Base-by-base conservation (phyloP, 352 stramenopile species). In the Globisporangium splendens region DNA sequence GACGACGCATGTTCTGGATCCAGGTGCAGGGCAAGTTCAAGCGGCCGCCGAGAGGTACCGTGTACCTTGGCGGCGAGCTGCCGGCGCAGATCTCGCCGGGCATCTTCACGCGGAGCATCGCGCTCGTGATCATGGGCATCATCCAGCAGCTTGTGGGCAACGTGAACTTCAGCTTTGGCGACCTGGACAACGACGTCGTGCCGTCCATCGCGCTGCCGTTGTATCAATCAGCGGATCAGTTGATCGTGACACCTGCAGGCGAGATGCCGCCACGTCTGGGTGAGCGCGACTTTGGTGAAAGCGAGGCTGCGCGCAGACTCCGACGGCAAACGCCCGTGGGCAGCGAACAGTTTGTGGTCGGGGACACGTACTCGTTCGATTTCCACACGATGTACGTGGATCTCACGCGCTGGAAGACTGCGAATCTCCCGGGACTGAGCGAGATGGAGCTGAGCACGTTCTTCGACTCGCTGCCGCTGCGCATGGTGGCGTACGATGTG, bases 321-420 rank as follows among this genome's bases (percentile, higher is more conserved):
- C 68, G 86, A 17, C 67, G 77, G 15, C 63, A 79, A 13, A 89
- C 77, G 15, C 72, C 79, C 3, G 56, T 91, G 0, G 82, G 80
- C 1, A 59, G 35, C 0, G 77, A 91, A 49, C 49, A 47, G 1
- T 91, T 79, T 48, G 50, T 69, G 8, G 72, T 92, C 8, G 82
- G 75, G n/a, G 54, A 68, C 7, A 95, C 80, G 33, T 95, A 95
- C 61, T 91, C 86, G 53, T 95, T 95, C 68, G 78, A 95, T 41
- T 95, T 95, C 59, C 83, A 95, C 68, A 95, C 83, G 1, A 93
- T 93, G 83, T 93, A 93, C 60, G 83, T 93, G 46, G 79, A 95
- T 56, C 63, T 95, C 59, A 78, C 74, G 10, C 69, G 72, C 31
- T 95, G 86, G 86, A 78, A 88, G 59, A 93, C 86, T 1, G 71